A percentile compares a stretch with the other conserved stretches of the same genome.
Evolutionary conservation across 441 rosid genomes (phyloP).

Genomic region (Pelargonium hybrid): DNA sequence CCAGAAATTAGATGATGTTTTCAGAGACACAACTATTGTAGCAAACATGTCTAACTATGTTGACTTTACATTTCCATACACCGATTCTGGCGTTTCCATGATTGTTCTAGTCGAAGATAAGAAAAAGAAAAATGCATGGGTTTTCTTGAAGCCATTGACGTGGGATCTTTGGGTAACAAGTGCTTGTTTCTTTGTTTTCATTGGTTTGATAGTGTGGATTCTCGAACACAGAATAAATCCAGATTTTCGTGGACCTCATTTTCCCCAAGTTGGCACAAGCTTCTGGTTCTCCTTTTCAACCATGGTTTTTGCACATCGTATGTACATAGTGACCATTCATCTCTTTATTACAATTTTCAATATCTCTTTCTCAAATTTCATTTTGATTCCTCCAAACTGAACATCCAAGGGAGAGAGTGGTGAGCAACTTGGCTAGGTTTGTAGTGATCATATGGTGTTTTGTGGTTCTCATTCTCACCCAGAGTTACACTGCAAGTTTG

Average conservation of each 20-base stretch:
- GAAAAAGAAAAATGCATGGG: constrained; percentile 26
- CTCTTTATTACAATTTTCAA: too few species aligned
- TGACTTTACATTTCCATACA: constrained; percentile 52
- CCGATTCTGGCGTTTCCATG: constrained; percentile 43
- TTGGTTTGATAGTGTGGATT: constrained; percentile 46
- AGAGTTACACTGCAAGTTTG: constrained; percentile 57
- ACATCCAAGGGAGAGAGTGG: constrained; percentile 41
- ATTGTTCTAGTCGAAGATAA: constrained; percentile 28
- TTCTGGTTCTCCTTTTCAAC: constrained; percentile 64
- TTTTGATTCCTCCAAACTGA: too few species aligned
- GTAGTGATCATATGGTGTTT: constrained; percentile 54
- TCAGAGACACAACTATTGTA: constrained; percentile 48
- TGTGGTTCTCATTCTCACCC: constrained; percentile 46
- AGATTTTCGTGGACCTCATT: constrained; percentile 43
- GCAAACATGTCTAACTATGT: constrained; percentile 37
- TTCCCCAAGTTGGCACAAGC: constrained; percentile 45
- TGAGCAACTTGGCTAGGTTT: constrained; percentile 34
- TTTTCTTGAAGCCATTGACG: constrained; percentile 50
- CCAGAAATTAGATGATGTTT: constrained; percentile 37
- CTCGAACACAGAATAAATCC: constrained; percentile 48
- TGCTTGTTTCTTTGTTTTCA: constrained; percentile 32
- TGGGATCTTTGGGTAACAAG: constrained; percentile 42
- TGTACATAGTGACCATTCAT: neutral
- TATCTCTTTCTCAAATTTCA: too few species aligned
- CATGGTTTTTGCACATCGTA: constrained; percentile 59